A percentile compares a stretch with the other conserved stretches of the same genome.
Conservation (phyloP, 208 protist genomes). For the Entamoeba histolytica region DNA sequence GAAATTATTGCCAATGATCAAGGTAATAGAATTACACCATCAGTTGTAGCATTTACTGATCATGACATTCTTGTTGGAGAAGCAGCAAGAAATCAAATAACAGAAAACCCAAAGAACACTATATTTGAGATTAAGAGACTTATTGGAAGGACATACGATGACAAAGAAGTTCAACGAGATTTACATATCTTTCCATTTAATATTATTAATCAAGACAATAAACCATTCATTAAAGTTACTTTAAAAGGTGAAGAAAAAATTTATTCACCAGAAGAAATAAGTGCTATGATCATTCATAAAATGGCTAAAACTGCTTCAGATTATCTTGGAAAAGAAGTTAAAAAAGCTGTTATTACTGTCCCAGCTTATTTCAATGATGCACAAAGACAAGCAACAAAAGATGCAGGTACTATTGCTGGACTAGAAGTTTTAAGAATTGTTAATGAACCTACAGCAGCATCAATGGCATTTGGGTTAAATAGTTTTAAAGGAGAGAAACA, state of each 20-base stretch:
- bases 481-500: slow-evolving; percentile 42
- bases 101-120: slow-evolving; percentile 46
- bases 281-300: slow-evolving; percentile 73
- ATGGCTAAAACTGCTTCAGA: slow-evolving; percentile 89
- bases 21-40: slow-evolving; percentile 93
- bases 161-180: not conserved
- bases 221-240: slow-evolving; percentile 18
- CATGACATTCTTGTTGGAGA: slow-evolving; percentile 70
- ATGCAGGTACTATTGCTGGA: slow-evolving; percentile 84
- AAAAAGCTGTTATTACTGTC: slow-evolving; percentile 78
- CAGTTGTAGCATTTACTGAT: slow-evolving; percentile 87
- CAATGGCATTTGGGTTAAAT: slow-evolving; percentile 81
- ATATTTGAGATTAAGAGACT: slow-evolving; percentile 16
- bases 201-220: not conserved
- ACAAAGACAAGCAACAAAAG: slow-evolving; percentile 92
- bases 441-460: slow-evolving; percentile 84
- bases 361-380: slow-evolving; percentile 97
- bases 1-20: slow-evolving; percentile 18
- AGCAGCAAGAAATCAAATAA: slow-evolving; percentile 54
- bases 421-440: slow-evolving; percentile 91
- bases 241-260: slow-evolving; percentile 30
- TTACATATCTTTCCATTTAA: slow-evolving; percentile 10
- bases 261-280: slow-evolving; percentile 83
- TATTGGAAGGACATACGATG: slow-evolving; percentile 1
- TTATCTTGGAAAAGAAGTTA: slow-evolving; percentile 62